phyloP scores from a whole-genome alignment of 1,284 basidiomycete species.

The Hortiboletus rubellus region DNA sequence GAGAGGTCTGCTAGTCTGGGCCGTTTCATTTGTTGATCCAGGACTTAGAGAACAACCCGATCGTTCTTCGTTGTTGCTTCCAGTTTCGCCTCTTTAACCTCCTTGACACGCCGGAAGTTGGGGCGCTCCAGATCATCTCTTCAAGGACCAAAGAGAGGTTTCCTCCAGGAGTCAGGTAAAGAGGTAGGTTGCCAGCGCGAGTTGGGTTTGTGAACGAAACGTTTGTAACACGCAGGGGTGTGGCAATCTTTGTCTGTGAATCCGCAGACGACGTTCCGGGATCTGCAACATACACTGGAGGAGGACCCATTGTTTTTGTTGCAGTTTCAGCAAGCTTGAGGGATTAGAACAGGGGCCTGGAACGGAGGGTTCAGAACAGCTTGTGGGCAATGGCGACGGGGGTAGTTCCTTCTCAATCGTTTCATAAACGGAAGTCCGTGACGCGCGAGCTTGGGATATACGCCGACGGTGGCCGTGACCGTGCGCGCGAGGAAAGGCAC shows the following conservation, averaged over 20 bases:
- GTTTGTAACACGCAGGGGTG: background rate
- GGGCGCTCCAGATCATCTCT: background rate
- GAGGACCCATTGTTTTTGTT: no score
- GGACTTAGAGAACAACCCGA: slow-evolving; percentile 5
- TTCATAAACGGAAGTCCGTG: no score
- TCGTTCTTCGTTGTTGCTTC: slow-evolving; percentile 2
- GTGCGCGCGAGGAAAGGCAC: no score
- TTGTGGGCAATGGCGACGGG: no score
- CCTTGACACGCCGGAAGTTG: slow-evolving; percentile 3
- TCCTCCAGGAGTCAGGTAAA: slow-evolving; percentile 2
- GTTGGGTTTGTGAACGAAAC: slow-evolving; percentile 14
- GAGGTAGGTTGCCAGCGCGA: slow-evolving; percentile 10
- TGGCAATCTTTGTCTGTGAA: slow-evolving; percentile 9
- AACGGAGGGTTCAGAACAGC: no score
- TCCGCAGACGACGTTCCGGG: no score
- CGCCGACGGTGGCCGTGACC: no score
- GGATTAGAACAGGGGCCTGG: no score
- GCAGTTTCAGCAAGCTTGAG: no score
- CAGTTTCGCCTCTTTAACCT: slow-evolving; percentile 9
- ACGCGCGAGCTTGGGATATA: no score
- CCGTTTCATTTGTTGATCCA: slow-evolving; percentile 13
- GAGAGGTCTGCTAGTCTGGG: slow-evolving; percentile 11
- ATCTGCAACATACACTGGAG: no score
- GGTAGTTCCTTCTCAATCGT: no score
- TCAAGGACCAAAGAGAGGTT: background rate